Evolutionary conservation across 106 monocot genomes (phyloP), one percentile per base, ranked within the genome.

Genomic region (Acorus calamus): DNA sequence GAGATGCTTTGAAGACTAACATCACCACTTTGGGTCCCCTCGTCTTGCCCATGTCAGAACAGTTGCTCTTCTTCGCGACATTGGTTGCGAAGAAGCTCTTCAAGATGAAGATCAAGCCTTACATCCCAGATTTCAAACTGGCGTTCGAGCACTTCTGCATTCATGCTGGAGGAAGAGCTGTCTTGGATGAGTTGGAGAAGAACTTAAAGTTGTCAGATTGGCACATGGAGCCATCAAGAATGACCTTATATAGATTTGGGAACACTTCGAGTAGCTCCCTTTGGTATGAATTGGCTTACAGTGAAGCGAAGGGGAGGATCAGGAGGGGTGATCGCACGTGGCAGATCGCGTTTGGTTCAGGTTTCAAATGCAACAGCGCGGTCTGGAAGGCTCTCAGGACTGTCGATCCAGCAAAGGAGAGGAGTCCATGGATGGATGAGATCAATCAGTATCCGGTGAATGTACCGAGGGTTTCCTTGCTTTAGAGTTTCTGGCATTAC

Each of bases 91-190:
- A 76, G 53, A 88, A 76, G 68, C 66, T 88, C 42, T 59, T 88
- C 14, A 89, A 84, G 70, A 70, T 80, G 78, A 87, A 87, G 74
- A 71, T 86, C 8, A 84, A 76, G 41, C 86, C 82, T 46, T 86
- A 86, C 62, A 84, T 73, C 45, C 55, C 55, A 7, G 55, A 56
- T n/a, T 56, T 56, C 55, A 56, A 56, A 12, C n/a, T 56, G 55
- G 55, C 55, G 0, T 56, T 56, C 55, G 55, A 56, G 55, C 55
- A 56, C n/a, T 56, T 56, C 55, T 56, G 55, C 55, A 56, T 56
- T 11, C 55, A 56, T n/a, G 28, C 28, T 28, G 28, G 28, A 28
- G 28, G 28, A 28, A 28, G 28, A 28, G 28, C 28, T 28, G 28
- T 56, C 13, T 12, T 56, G 55, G 55, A 56, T 56, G 55, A 56